These are phyloP conservation scores for Taiozyma sp. DNA, from an alignment of 1,139 yeast species.

Conservation along the genomic window DNA sequence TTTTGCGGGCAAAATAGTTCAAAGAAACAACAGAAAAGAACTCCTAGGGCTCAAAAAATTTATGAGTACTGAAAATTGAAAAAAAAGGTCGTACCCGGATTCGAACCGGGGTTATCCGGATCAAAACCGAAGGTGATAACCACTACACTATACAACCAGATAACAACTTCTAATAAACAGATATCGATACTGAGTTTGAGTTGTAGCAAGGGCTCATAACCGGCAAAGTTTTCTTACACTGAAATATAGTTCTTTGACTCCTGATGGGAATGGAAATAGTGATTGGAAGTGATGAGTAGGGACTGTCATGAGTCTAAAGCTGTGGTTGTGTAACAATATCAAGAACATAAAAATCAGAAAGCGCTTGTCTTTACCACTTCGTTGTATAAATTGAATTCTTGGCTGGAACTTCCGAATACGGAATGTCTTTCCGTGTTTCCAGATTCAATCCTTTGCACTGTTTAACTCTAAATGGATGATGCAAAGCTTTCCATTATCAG, in stretches of 20 bases:
- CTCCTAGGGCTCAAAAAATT: no score
- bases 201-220: no score
- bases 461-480: not conserved
- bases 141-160: constrained; percentile 56
- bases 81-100: constrained; percentile 84
- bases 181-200: not conserved
- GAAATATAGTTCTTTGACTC: no score
- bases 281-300: no score
- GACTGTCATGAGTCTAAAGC: no score
- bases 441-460: not conserved
- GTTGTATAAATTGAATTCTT: not conserved
- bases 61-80: constrained; percentile 11
- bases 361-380: no score
- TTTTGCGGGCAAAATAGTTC: no score
- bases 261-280: no score
- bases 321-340: no score
- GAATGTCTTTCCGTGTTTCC: not conserved
- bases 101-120: constrained; percentile 94
- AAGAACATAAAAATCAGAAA: no score
- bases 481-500: not conserved
- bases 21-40: no score
- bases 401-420: not conserved
- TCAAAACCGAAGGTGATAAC: constrained; percentile 66
- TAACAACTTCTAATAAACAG: not conserved
- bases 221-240: no score